Evolutionary conservation across 805 yeast species (phyloP), one percentile per base, ranked within the genome.

Genomic region (Jamesozyma rosinii): DNA sequence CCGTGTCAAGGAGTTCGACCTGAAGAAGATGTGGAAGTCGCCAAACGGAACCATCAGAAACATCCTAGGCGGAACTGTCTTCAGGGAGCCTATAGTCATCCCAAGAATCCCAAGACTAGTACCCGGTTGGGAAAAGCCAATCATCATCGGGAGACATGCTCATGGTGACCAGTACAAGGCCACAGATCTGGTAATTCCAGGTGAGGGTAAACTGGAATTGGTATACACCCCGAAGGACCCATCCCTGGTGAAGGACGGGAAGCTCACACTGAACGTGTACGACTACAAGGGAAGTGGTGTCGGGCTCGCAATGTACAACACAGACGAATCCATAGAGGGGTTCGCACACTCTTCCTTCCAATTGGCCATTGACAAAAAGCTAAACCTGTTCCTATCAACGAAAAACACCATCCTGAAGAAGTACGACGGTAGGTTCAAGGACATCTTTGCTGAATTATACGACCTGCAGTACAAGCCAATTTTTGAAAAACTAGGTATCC

Each of bases 21-120:
- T 83, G 61, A 79, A 79, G 58, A 76, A 83, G 58, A 83, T 83
- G 92, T 83, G 90, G 89, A 71, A 78, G 41, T 83, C 90, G 18
- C 92, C 92, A 50, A 83, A 83, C 59, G 92, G 92, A 51, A 83
- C 92, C 26, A 80, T 83, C 54, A 74, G 92, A 69, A 83, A 83
- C 63, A 81, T 83, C 43, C 64, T 83, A 49, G 85, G 84, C 30
- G 92, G 92, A 53, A 83, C 92, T 19, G 90, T 83, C 27, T 83
- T 83, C 66, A 76, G 92, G 65, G 92, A 83, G 60, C 86, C 89
- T 43, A 83, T 83, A 58, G 83, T 83, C 44, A 82, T 83, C 51
- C 81, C 82, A 36, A 77, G 80, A 59, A 76, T 83, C 41, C 92
- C 92, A 44, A 70, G 92, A 58, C 67, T 83, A 44, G 79, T 83